phyloP scores from a whole-genome alignment of 495 filamentous ascomycete species.

The Aspergillus egyptiacus region DNA sequence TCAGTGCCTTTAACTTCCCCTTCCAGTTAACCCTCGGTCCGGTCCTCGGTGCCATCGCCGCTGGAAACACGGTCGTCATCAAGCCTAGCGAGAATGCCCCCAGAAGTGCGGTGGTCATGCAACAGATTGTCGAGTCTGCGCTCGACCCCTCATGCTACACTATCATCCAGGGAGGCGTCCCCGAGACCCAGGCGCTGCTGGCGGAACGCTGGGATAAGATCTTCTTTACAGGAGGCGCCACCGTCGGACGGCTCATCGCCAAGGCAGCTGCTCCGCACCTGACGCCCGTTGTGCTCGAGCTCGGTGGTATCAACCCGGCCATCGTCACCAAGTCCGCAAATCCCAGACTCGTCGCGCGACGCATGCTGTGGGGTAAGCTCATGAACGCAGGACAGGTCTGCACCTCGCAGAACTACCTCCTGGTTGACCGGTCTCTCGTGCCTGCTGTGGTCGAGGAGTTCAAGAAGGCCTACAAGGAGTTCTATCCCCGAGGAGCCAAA shows the following conservation, averaged over 20 bases:
- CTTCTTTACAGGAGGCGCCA: constrained; percentile 80
- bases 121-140: constrained; percentile 64
- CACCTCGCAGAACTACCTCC: constrained; percentile 80
- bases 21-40: constrained; percentile 73
- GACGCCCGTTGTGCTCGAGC: constrained; percentile 82
- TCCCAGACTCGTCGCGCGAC: constrained; percentile 70
- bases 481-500: constrained; percentile 78
- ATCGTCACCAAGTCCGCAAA: constrained; percentile 80
- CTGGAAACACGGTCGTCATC: constrained; percentile 80
- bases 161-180: constrained; percentile 72
- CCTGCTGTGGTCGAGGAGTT: constrained; percentile 68
- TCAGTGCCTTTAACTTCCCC: constrained; percentile 83
- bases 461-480: constrained; percentile 64
- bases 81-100: constrained; percentile 86
- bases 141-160: constrained; percentile 74
- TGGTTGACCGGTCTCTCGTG: constrained; percentile 70
- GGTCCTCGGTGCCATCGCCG: constrained; percentile 82
- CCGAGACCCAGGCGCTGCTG: constrained; percentile 75
- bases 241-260: constrained; percentile 79
- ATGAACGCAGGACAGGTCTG: constrained; percentile 85
- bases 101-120: constrained; percentile 66
- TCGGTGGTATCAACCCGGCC: constrained; percentile 87
- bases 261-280: constrained; percentile 88
- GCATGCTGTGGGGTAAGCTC: constrained; percentile 82
- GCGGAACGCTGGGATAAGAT: constrained; percentile 96